Evolutionary conservation across 225 moss, liverwort and hornwort species (phyloP), one percentile per base, ranked within the genome.

Genomic region (Climacium dendroides): DNA sequence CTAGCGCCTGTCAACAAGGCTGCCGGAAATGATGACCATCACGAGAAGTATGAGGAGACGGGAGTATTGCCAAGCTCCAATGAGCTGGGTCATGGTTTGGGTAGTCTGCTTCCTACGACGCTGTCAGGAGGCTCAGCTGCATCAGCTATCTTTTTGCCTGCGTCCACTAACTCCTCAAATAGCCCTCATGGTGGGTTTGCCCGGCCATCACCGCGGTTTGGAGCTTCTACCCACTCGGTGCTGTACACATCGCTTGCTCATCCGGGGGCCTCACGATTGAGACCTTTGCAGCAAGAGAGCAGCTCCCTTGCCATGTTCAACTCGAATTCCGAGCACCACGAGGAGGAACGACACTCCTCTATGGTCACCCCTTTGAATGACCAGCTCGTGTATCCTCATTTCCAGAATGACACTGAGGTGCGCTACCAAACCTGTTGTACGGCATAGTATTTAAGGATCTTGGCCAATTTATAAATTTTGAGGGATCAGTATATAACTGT

Each of bases 91-190:
- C 77, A 89, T 45, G 70, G 78, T 66, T 81, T 89, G 85, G 41
- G 78, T 85, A 52, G 72, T 85, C 54, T 81, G 37, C 79, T 74
- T 35, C 61, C 86, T 25, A 78, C 89, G 43, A 81, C 81, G 14
- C 24, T 85, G 24, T 61, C 88, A 35, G 87, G 85, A 45, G 89
- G 80, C 61, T 90, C 91, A 60, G 80, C 89, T 35, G 80, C 90
- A 52, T 71, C 93, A 17, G 89, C 91, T 9, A 90, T 94, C 55
- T 89, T 89, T 79, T 74, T 91, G 50, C 92, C 94, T 79, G 87
- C 91, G 17, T 86, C 88, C n/a, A 86, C 86, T 3, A 86, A 86
- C 82, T 87, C 90, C 64, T 78, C 90, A 34, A 89, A 53, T 60
- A 87, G 88, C 47, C 82, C 89, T 60, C 87, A 88, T 14, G 90